phyloP scores from a whole-genome alignment of 2,329 filamentous ascomycete species.

The Rutstroemia sp. region DNA sequence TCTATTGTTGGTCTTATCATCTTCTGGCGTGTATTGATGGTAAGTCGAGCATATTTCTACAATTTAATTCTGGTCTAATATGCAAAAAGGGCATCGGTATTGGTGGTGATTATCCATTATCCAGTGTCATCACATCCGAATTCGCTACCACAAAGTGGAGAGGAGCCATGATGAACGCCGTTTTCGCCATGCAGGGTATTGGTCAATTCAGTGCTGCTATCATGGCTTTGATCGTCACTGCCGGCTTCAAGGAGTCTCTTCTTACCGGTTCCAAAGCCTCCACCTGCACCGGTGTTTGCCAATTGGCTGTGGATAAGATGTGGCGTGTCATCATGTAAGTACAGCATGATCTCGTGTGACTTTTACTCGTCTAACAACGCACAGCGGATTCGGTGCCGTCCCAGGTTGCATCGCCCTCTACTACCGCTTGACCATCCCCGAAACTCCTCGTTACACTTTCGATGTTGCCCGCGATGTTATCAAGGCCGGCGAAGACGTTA shows the following conservation, averaged over 20 bases:
- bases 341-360: not conserved
- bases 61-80: slow-evolving; percentile 25
- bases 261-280: slow-evolving; percentile 41
- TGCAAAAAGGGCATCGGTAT: slow-evolving; percentile 49
- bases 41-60: slow-evolving; percentile 1
- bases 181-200: slow-evolving; percentile 83
- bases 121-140: slow-evolving; percentile 78
- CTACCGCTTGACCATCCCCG: slow-evolving; percentile 76
- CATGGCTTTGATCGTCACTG: slow-evolving; percentile 66
- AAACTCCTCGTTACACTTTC: slow-evolving; percentile 84
- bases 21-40: slow-evolving; percentile 77
- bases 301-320: slow-evolving; percentile 73
- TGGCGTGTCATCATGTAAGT: slow-evolving; percentile 64
- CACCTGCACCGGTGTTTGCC: slow-evolving; percentile 57
- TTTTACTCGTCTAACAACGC: not conserved
- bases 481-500: slow-evolving; percentile 64
- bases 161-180: slow-evolving; percentile 79
- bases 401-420: slow-evolving; percentile 77
- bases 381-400: slow-evolving; percentile 63
- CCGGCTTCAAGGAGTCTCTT: slow-evolving; percentile 62
- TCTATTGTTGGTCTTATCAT: slow-evolving; percentile 60
- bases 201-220: slow-evolving; percentile 72
- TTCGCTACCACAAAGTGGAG: slow-evolving; percentile 81
- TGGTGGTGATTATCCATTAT: slow-evolving; percentile 74
- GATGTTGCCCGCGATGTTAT: slow-evolving; percentile 70